phyloP scores from a whole-genome alignment of 495 filamentous ascomycete genomes.

The Penicillium turbatum region DNA sequence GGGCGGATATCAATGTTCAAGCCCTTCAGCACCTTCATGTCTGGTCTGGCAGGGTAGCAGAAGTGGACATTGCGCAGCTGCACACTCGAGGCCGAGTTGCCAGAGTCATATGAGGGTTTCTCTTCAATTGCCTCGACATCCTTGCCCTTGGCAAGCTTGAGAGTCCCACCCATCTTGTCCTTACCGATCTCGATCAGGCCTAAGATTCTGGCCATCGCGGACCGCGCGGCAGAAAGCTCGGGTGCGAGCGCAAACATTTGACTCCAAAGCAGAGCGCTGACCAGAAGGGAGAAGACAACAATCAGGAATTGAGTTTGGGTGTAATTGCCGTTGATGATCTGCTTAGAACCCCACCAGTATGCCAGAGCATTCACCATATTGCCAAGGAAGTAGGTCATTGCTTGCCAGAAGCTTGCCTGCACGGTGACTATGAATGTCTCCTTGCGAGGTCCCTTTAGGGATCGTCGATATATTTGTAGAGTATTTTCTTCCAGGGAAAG shows the following conservation, averaged over 20 bases:
- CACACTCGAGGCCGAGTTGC: constrained; percentile 36
- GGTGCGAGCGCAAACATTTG: constrained; percentile 62
- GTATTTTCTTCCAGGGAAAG: constrained; percentile 43
- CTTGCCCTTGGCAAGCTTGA: not conserved
- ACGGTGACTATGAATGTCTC: constrained; percentile 43
- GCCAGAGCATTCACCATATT: constrained; percentile 58
- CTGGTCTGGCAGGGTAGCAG: constrained; percentile 53
- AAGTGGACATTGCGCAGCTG: constrained; percentile 53
- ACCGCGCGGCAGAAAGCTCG: constrained; percentile 49
- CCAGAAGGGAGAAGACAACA: constrained; percentile 52
- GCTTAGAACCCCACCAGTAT: constrained; percentile 62
- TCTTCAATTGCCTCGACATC: constrained; percentile 20
- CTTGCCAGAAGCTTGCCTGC: constrained; percentile 48
- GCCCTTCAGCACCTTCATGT: constrained; percentile 46
- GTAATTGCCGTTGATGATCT: constrained; percentile 52
- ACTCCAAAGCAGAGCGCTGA: constrained; percentile 55
- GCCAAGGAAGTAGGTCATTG: constrained; percentile 47
- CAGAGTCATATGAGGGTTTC: constrained; percentile 19
- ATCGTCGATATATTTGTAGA: constrained; percentile 32
- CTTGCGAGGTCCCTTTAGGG: constrained; percentile 36
- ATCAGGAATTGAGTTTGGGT: constrained; percentile 58
- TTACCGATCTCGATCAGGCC: constrained; percentile 44
- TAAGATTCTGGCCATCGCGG: constrained; percentile 41
- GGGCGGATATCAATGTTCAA: constrained; percentile 49
- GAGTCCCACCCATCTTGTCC: constrained; percentile 24